phyloP scores from a whole-genome alignment of 2,329 filamentous ascomycete genomes.

The Neofusicoccum parvum region DNA sequence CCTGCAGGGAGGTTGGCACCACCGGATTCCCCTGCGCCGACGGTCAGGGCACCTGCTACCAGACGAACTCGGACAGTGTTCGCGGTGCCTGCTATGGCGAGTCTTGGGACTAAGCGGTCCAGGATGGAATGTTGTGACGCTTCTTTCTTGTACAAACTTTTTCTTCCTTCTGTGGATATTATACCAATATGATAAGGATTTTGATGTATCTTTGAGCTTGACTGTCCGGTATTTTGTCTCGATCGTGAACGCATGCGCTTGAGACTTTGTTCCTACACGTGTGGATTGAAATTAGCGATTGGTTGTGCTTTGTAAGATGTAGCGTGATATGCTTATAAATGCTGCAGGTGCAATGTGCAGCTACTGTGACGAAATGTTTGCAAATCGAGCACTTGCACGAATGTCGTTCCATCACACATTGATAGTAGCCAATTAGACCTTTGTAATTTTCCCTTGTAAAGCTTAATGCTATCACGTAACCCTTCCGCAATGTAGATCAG shows the following conservation, averaged over 20 bases:
- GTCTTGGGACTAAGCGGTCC: neutral
- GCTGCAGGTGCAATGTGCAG: no score
- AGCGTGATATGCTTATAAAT: no score
- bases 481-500: no score
- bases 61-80: neutral
- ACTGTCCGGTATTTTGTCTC: neutral
- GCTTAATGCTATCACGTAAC: accelerated
- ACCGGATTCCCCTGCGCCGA: neutral
- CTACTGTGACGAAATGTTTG: no score
- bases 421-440: no score
- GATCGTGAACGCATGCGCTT: neutral
- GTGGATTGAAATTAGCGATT: no score
- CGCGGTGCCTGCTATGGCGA: neutral
- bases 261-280: neutral
- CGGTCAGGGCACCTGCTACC: neutral
- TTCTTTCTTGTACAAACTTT: neutral
- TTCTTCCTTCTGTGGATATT: neutral
- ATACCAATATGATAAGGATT: neutral
- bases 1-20: neutral
- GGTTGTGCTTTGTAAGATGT: no score
- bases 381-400: no score
- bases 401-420: no score
- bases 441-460: no score
- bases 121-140: neutral
- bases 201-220: neutral